A percentile compares a stretch with the other conserved stretches of the same genome.
These are phyloP conservation scores for Annulohypoxylon maeteangense DNA, from an alignment of 495 filamentous ascomycete species.

Conservation along the genomic window DNA sequence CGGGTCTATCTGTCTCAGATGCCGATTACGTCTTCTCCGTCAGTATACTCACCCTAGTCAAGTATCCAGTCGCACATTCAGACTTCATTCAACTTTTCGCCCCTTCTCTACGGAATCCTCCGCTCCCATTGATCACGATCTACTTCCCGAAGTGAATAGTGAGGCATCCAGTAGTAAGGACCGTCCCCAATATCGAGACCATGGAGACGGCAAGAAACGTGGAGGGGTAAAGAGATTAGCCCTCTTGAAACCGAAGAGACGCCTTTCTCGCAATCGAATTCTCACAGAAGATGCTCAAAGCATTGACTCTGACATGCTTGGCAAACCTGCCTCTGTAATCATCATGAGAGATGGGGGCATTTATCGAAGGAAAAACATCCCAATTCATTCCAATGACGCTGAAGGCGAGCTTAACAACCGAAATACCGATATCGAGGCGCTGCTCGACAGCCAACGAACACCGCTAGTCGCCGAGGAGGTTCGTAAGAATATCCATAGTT, in stretches of 20 bases:
- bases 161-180: not conserved
- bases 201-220: conserved; percentile 1
- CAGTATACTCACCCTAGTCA: conserved; percentile 22
- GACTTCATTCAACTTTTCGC: conserved; percentile 25
- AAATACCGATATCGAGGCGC: conserved; percentile 45
- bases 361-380: conserved; percentile 15
- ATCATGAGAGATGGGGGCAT: conserved; percentile 54
- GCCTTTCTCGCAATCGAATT: conserved; percentile 36
- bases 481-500: conserved; percentile 54
- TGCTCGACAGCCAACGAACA: conserved; percentile 45
- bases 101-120: conserved; percentile 26
- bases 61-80: not conserved
- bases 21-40: conserved; percentile 53
- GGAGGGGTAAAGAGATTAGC: conserved; percentile 8
- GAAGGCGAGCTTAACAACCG: conserved; percentile 14
- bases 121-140: not conserved
- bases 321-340: conserved; percentile 53
- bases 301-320: conserved; percentile 44
- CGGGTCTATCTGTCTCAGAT: conserved; percentile 62
- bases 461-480: conserved; percentile 45
- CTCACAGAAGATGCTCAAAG: conserved; percentile 24
- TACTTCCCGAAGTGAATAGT: not conserved
- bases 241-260: conserved; percentile 36
- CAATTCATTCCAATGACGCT: not conserved
- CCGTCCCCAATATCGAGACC: conserved; percentile 4